Percentiles rank a stretch among this genome's conserved stretches.
These are phyloP conservation scores for Dendrobium nobile DNA, from an alignment of 106 monocot species.

Conservation along the genomic window DNA sequence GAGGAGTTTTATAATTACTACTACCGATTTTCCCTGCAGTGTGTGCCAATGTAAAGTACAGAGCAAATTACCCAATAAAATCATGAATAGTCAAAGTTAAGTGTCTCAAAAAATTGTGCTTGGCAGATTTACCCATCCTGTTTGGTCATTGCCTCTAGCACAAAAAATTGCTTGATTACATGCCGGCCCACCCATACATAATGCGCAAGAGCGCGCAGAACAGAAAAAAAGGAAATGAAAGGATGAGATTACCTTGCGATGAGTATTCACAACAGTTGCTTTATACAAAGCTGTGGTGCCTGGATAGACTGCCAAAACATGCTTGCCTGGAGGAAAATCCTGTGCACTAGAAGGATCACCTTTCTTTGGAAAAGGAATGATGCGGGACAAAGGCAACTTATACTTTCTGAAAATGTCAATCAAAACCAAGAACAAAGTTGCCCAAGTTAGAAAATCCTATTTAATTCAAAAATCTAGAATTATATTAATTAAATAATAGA, in stretches of 20 bases:
- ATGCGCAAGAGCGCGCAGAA: background rate
- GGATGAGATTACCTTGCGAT: slow-evolving; percentile 65
- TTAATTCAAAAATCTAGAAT: background rate
- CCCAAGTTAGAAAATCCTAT: background rate
- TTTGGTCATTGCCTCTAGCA: background rate
- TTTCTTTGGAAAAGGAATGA: slow-evolving; percentile 94
- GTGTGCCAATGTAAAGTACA: background rate
- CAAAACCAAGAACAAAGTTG: background rate
- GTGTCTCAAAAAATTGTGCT: background rate
- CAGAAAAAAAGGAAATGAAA: background rate
- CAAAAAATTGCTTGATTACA: background rate
- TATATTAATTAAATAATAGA: background rate
- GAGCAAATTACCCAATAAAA: background rate
- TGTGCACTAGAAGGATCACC: slow-evolving; percentile 67
- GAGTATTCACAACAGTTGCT: slow-evolving; percentile 86
- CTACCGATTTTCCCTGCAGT: background rate
- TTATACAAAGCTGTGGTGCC: slow-evolving; percentile 92
- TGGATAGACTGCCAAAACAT: slow-evolving; percentile 96
- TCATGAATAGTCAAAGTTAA: background rate
- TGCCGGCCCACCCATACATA: background rate
- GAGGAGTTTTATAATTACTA: background rate
- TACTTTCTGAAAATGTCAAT: slow-evolving; percentile 54
- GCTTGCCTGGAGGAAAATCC: slow-evolving; percentile 62
- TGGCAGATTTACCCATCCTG: background rate
- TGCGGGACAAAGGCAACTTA: slow-evolving; percentile 67